Evolutionary conservation across 441 rosid species (phyloP).

Genomic region (Gossypium laxum): DNA sequence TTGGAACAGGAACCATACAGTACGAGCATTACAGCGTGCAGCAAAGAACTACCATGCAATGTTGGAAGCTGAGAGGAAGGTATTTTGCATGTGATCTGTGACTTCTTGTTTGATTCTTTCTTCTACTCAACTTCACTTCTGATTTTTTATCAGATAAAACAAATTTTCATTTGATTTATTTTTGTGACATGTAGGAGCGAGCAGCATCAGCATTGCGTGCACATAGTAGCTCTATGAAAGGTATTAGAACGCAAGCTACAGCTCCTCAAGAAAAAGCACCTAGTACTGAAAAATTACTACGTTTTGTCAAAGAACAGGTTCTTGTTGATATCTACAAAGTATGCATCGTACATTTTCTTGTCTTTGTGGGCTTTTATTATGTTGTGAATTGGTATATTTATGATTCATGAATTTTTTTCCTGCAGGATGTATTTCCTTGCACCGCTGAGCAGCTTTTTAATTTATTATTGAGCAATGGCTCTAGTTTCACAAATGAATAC

Average conservation of each 20-base stretch:
- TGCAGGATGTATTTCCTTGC: slow-evolving; percentile 70
- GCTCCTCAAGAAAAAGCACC: slow-evolving; percentile 42
- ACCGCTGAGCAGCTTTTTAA: slow-evolving; percentile 59
- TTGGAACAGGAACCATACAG: slow-evolving; percentile 95
- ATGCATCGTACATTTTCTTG: slow-evolving; percentile 18
- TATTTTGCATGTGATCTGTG: slow-evolving; percentile 20
- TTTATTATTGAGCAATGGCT: slow-evolving; percentile 56
- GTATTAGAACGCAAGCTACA: slow-evolving; percentile 32
- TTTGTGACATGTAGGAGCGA: slow-evolving; percentile 46
- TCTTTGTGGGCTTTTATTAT: slow-evolving; percentile 10
- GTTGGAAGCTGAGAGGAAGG: slow-evolving; percentile 93
- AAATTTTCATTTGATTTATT: not conserved
- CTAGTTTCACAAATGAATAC: slow-evolving; percentile 54
- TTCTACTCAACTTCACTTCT: not conserved
- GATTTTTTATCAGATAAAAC: not conserved
- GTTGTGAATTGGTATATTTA: not conserved
- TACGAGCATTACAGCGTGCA: slow-evolving; percentile 72
- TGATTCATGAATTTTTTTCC: slow-evolving; percentile 20
- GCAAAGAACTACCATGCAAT: slow-evolving; percentile 56
- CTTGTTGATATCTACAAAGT: slow-evolving; percentile 66
- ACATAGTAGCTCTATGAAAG: slow-evolving; percentile 75
- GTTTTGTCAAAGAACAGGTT: slow-evolving; percentile 81
- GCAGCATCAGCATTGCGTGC: slow-evolving; percentile 89
- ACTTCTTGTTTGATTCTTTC: slow-evolving; percentile 7
- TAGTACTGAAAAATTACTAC: slow-evolving; percentile 46